Evolutionary conservation across 805 yeast genomes (phyloP), one percentile per base, ranked within the genome.

Genomic region (Candida arabinofermentans): DNA sequence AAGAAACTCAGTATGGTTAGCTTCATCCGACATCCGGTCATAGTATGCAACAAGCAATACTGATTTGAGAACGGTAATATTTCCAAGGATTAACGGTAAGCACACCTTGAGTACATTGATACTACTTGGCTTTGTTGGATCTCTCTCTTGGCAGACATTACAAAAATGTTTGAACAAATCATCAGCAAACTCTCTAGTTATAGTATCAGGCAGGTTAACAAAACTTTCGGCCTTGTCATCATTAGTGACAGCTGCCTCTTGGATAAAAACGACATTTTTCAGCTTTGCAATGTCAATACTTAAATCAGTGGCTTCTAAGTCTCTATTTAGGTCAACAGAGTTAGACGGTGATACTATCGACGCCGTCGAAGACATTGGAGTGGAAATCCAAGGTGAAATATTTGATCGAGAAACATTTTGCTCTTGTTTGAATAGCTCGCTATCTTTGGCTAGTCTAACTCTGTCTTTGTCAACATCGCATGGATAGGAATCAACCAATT

Each of bases 21-120:
- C 12, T 10, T 17, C 19, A 10, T 18, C 27, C 8, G 32, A 18
- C 29, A 31, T 32, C 40, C 42, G 33, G n/a, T 40, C 49, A 34
- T 43, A 42, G 16, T 39, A 51, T 5, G 55, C 42, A 8, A 41
- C 41, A n/a, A 49, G 34, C n/a, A 51, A 36, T 36, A 44, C 52
- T 14, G 36, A 36, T 33, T 49, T 51, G 27, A 51, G 34, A 16
- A 46, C 48, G 3, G 48, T 36, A 3, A 42, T 40, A 27, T 46
- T 51, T 19, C 54, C 54, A 24, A 47, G 30, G 2, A 49, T 49
- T n/a, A 51, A 23, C 8, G 55, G 55, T 4, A 42, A 35, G 27
- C 49, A 43, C 12, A 51, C 41, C 10, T 34, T 41, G 18, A 51
- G 18, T 22, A 51, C 40, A 27, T 43, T 49, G 10, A 43, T 24